Evolutionary conservation across 768 basidiomycete genomes (phyloP), one percentile per base, ranked within the genome.

Genomic region (Clitopilus passeckerianus): DNA sequence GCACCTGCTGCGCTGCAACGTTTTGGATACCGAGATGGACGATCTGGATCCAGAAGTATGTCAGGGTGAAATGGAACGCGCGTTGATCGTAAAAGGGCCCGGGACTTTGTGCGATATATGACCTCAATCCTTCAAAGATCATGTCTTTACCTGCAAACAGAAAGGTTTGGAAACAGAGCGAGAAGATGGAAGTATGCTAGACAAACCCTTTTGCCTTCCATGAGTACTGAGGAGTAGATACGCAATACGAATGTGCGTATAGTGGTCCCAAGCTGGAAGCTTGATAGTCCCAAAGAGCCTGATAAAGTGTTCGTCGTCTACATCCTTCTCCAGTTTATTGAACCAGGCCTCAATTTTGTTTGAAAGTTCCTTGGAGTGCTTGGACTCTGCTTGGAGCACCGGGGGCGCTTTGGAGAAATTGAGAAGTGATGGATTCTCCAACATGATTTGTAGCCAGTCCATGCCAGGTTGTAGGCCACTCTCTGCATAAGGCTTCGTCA

Each of bases 1-100:
- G 27, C 27, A 30, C 27, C 27, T 30, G 27, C 7, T n/a, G 46
- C 12, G 3, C 20, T 12, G 46, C 46, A 5, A 50, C 46, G 18
- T 50, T 50, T n/a, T 20, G 46, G 10, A 50, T 50, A 2, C 46
- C 46, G 5, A 50, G 46, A 22, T 50, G n/a, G 3, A 50, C 46
- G n/a, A 50, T 71, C 62, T 81, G 78, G 56, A 80, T 76, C 79
- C 80, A 80, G 65, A 80, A 79, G 60, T 79, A 81, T 0, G 80
- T 77, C 79, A 81, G 79, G 18, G 77, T 77, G 41, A 78, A 57
- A 57, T 80, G 75, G 63, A 79, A 80, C 22, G 74, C 67, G 18
- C 74, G n/a, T n/a, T n/a, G n/a, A n/a, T n/a, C n/a, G n/a, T n/a
- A n/a, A n/a, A n/a, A n/a, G n/a, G 71, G 5, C 70, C 72, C 3